Base-by-base conservation (phyloP, 345 rosid species). In the Erodium maritimum region DNA sequence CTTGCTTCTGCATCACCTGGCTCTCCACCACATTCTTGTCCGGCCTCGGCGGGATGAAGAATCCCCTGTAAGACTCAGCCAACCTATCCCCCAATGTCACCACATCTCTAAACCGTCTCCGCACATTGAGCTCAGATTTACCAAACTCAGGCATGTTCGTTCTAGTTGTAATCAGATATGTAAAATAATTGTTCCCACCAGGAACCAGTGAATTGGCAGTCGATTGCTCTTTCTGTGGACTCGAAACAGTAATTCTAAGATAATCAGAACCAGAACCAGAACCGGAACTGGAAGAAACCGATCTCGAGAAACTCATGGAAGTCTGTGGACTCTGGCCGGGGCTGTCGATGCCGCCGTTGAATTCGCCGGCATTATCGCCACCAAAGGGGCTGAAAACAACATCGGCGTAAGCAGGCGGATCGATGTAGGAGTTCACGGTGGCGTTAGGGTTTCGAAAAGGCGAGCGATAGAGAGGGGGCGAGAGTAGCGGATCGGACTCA, bases 1-100 rank as follows among this genome's bases (percentile, higher is more conserved):
- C 96, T 81, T 87, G 96, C 68, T 87, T 93, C 52, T 93, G 99
- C 97, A 94, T 94, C 55, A 94, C 90, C 71, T 94, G 96, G 29
- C 91, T 76, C 83, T 90, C 99, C 4, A 90, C 96, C 1, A 94
- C 90, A 57, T 73, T 94, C 82, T 94, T 94, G 54, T 94, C 97
- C 5, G 99, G 97, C 34, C 99, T 69, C 0, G 95, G 95, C 5
- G 97, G 96, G 46, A 94, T 85, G 53, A 81, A 85, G 63, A 77
- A 90, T 5, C 97, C 99, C 69, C 95, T 61, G 52, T 82, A 90
- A 14, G 96, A 67, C 80, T 90, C 95, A 2, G 93, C 80, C 22
- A 94, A 69, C 63, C 95, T 76, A 77, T 90, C 96, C 1, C 90
- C 78, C 23, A 94, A 69, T 0, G 97, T 82, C 22, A 90, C 95